Evolutionary conservation across 176 grass and related monocot genomes (phyloP).

Genomic region (Rhynchospora tenuis): DNA sequence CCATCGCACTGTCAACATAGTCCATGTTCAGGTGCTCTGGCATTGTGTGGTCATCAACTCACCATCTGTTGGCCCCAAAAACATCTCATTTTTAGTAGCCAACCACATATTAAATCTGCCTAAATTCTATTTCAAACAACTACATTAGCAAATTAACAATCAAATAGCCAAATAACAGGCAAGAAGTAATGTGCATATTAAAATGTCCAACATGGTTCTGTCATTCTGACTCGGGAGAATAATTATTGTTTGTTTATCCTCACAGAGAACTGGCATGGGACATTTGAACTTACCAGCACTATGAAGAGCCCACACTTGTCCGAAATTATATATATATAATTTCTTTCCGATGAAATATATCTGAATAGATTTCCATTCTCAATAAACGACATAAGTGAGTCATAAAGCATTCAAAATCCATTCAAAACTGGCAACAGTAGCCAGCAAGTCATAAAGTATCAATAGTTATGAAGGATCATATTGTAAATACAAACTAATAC

Average conservation of each 20-base stretch:
- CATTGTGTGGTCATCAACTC: slow-evolving; percentile 99
- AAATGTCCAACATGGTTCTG: slow-evolving; percentile 91
- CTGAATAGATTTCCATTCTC: no score
- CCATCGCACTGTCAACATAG: slow-evolving; percentile 98
- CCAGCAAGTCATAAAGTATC: no score
- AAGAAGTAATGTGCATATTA: slow-evolving; percentile 26
- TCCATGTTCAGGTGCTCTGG: slow-evolving; percentile 99
- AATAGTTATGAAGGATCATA: no score
- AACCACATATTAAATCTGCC: slow-evolving; percentile 97
- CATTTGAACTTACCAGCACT: no score
- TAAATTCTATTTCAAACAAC: slow-evolving; percentile 63
- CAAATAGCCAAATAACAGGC: background rate
- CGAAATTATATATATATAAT: no score
- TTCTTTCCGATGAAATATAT: no score
- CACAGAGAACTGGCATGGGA: slow-evolving; percentile 65
- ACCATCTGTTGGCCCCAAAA: slow-evolving; percentile 72
- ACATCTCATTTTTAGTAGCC: slow-evolving; percentile 97
- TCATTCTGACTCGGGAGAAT: slow-evolving; percentile 94
- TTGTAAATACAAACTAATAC: no score
- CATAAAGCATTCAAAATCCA: no score
- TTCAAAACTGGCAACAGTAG: no score
- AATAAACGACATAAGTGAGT: no score
- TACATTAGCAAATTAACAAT: slow-evolving; percentile 19
- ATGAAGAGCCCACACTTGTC: no score
- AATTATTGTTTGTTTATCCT: slow-evolving; percentile 77